phyloP scores from a whole-genome alignment of 257 asterid species.

The Catharanthus roseus region DNA sequence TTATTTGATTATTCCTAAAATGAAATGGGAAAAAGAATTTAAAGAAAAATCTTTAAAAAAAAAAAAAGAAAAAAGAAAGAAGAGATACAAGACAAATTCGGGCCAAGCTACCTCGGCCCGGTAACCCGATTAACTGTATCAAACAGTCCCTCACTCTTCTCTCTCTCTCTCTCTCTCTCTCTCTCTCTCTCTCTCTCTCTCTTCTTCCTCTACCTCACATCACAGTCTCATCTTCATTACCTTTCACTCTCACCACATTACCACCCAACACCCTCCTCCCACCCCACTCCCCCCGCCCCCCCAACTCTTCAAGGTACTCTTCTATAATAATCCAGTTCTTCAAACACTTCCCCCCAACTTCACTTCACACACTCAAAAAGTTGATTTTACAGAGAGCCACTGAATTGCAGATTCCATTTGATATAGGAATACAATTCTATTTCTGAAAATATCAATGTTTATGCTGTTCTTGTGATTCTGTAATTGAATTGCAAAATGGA shows the following conservation, averaged over 20 bases:
- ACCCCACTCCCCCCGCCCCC: not conserved
- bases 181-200: constrained; percentile 12
- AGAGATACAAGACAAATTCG: not conserved
- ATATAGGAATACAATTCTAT: not conserved
- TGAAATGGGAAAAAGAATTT: no score
- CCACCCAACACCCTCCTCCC: not conserved
- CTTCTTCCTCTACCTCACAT: constrained; percentile 39
- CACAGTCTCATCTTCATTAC: constrained; percentile 24
- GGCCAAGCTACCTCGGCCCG: constrained; percentile 2
- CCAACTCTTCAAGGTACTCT: not conserved
- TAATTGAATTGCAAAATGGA: constrained; percentile 43
- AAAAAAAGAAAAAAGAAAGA: not conserved
- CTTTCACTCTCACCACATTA: constrained; percentile 25
- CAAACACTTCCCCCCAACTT: constrained; percentile 7
- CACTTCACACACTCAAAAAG: not conserved
- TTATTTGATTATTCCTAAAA: no score
- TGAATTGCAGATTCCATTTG: not conserved
- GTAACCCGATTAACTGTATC: not conserved
- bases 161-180: constrained; percentile 10
- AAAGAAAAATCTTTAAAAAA: no score
- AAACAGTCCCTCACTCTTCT: constrained; percentile 7
- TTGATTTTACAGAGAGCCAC: not conserved
- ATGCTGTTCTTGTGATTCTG: not conserved
- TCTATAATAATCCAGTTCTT: constrained; percentile 5
- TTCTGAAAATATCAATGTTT: not conserved